A percentile compares a stretch with the other conserved stretches of the same genome.
Conservation (phyloP, 2,329 filamentous ascomycete species). For the Botrytis galanthina region DNA sequence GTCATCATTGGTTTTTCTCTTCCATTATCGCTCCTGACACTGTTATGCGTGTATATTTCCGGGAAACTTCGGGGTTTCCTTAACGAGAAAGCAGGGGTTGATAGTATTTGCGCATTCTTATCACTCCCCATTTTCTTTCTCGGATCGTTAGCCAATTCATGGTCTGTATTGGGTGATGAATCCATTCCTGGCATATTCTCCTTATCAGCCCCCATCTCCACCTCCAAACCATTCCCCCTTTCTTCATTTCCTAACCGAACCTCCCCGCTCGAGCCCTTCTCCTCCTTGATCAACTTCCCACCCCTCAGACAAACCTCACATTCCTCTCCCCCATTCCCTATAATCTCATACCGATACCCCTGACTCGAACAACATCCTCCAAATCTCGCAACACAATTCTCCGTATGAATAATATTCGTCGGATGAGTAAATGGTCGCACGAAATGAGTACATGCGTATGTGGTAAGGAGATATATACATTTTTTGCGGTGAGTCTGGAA, state of each 20-base stretch:
- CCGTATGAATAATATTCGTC: not conserved
- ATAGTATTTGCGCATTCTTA: rapidly evolving
- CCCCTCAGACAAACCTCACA: not conserved
- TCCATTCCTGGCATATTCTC: not conserved
- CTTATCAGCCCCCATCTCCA: rapidly evolving
- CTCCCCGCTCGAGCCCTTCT: not conserved
- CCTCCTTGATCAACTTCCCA: not conserved
- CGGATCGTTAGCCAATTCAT: not conserved
- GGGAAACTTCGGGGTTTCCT: not conserved
- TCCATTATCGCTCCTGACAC: rapidly evolving
- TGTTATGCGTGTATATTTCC: not conserved
- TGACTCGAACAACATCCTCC: not conserved
- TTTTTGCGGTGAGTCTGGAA: not conserved
- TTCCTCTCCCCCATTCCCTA: not conserved
- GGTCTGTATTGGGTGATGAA: rapidly evolving
- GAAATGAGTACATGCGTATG: not conserved
- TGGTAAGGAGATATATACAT: not conserved
- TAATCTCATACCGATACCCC: not conserved
- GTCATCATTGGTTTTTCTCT: not conserved
- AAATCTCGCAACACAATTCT: not conserved
- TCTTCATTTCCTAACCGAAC: not conserved
- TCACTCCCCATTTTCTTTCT: rapidly evolving
- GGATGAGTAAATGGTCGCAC: not conserved
- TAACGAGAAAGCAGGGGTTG: rapidly evolving
- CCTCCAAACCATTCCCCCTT: not conserved